Evolutionary conservation across 2,329 filamentous ascomycete species (phyloP).

Genomic region (Kalaharituber pfeilii): DNA sequence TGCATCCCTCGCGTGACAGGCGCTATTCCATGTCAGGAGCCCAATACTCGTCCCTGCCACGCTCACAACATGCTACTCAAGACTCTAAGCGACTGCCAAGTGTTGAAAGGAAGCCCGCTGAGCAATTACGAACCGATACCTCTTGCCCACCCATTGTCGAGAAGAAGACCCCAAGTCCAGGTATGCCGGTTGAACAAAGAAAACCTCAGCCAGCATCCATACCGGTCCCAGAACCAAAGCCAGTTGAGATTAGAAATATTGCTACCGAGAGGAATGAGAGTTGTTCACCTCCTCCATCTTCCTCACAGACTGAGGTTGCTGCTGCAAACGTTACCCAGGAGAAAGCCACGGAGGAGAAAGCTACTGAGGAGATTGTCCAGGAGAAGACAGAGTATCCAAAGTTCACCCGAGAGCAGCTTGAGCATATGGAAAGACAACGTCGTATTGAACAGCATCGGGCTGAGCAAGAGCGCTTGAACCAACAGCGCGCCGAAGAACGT

Average conservation of each 20-base stretch:
- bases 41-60: not conserved
- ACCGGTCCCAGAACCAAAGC: not conserved
- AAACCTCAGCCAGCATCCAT: not conserved
- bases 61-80: not conserved
- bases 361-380: too few species aligned
- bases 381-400: not conserved
- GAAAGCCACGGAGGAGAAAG: not conserved
- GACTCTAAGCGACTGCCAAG: not conserved
- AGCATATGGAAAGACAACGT: constrained; percentile 1
- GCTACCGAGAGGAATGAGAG: not conserved
- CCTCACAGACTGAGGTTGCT: not conserved
- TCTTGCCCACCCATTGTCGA: not conserved
- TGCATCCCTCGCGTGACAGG: too few species aligned
- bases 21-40: not conserved
- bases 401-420: not conserved
- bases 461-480: not conserved
- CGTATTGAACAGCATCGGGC: not conserved
- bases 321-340: not conserved
- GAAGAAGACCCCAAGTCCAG: not conserved
- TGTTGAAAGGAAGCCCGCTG: not conserved
- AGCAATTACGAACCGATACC: not conserved
- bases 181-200: not conserved
- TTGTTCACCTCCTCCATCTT: not conserved
- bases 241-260: not conserved
- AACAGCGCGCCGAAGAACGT: not conserved